Percentiles rank a stretch among this genome's conserved stretches.
Evolutionary conservation across 2,329 filamentous ascomycete species (phyloP).

Genomic region (Cytospora piceae): DNA sequence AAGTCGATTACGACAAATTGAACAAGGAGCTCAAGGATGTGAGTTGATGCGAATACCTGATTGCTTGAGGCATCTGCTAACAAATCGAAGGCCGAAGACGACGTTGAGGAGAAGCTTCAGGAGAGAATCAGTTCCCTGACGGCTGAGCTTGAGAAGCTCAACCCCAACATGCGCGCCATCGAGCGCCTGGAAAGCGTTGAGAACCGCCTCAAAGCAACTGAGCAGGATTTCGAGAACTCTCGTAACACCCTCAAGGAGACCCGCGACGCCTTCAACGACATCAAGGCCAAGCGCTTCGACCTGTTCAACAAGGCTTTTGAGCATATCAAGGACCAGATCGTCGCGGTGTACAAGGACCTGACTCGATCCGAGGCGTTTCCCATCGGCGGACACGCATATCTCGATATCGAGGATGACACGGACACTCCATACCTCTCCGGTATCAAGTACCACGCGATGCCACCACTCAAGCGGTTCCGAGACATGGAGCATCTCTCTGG

Average conservation of each 20-base stretch:
- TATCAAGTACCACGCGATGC: constrained; percentile 99
- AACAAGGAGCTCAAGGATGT: constrained; percentile 82
- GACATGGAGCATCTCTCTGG: constrained; percentile 99
- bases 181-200: constrained; percentile 88
- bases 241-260: constrained; percentile 73
- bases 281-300: constrained; percentile 82
- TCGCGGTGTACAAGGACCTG: constrained; percentile 90
- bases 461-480: constrained; percentile 94
- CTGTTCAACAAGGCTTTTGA: constrained; percentile 94
- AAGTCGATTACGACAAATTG: constrained; percentile 80
- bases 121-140: constrained; percentile 77
- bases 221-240: constrained; percentile 87
- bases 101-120: constrained; percentile 74
- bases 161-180: constrained; percentile 94
- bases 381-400: constrained; percentile 84
- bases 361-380: constrained; percentile 90
- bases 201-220: constrained; percentile 77
- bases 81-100: constrained; percentile 62
- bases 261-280: constrained; percentile 79
- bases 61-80: constrained; percentile 36
- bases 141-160: constrained; percentile 86
- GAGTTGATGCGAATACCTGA: constrained; percentile 40
- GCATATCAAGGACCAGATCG: constrained; percentile 95
- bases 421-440: constrained; percentile 94
- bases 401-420: constrained; percentile 92